Percentiles rank a stretch among this genome's conserved stretches.
Evolutionary conservation across 1,139 yeast genomes (phyloP).

Genomic region (Suhomyces maxii): DNA sequence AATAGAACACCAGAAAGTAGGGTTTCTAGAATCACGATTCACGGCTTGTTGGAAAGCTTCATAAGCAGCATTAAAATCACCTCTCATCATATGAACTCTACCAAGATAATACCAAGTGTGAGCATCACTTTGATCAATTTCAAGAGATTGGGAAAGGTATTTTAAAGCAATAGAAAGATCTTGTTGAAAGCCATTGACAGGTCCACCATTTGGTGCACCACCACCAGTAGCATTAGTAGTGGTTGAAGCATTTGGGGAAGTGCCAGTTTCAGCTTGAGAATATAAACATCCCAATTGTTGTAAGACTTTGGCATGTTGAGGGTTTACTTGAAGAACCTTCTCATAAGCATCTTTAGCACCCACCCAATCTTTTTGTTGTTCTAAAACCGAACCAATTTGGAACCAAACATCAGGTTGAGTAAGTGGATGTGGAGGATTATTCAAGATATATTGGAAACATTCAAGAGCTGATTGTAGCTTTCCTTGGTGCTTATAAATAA

Average conservation of each 20-base stretch:
- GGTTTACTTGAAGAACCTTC: slow-evolving; percentile 83
- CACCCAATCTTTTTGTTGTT: slow-evolving; percentile 87
- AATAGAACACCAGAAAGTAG: slow-evolving; percentile 98
- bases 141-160: slow-evolving; percentile 81
- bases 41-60: slow-evolving; percentile 99
- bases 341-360: slow-evolving; percentile 96
- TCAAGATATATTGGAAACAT: slow-evolving; percentile 87
- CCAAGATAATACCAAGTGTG: slow-evolving; percentile 97
- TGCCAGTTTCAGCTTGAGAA: slow-evolving; percentile 63
- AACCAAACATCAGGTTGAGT: slow-evolving; percentile 98
- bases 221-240: slow-evolving; percentile 18
- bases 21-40: slow-evolving; percentile 91
- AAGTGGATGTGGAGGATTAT: slow-evolving; percentile 91
- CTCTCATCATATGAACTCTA: slow-evolving; percentile 93
- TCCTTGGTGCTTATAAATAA: slow-evolving; percentile 92
- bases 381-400: slow-evolving; percentile 94
- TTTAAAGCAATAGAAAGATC: slow-evolving; percentile 83
- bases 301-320: slow-evolving; percentile 91
- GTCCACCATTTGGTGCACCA: slow-evolving; percentile 31
- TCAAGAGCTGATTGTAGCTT: slow-evolving; percentile 85
- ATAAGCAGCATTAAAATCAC: slow-evolving; percentile 93
- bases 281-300: slow-evolving; percentile 96
- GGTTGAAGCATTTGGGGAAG: slow-evolving; percentile 26
- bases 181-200: slow-evolving; percentile 38
- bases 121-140: slow-evolving; percentile 87